Conservation (phyloP, 305 asterid genomes). For the Plantago coronopus region DNA sequence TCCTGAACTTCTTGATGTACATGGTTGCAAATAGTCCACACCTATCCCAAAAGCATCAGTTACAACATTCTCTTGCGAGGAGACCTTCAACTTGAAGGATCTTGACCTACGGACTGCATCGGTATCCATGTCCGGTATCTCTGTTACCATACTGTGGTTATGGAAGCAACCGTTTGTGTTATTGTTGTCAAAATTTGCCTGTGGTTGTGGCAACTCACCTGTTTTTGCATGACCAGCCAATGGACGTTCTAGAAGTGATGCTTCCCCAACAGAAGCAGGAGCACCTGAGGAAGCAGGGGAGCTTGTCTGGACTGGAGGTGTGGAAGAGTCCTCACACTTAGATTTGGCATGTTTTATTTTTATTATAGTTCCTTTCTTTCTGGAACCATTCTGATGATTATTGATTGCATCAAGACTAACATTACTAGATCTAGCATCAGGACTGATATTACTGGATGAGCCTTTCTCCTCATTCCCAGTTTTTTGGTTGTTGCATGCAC, state of each 20-base stretch:
- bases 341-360: constrained; percentile 53
- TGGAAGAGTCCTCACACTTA: constrained; percentile 33
- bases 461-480: constrained; percentile 30
- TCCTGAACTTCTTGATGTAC: constrained; percentile 49
- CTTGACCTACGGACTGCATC: constrained; percentile 73
- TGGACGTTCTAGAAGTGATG: constrained; percentile 22
- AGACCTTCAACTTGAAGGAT: constrained; percentile 55
- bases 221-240: constrained; percentile 28
- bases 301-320: constrained; percentile 21
- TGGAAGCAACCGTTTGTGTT: constrained; percentile 34
- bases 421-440: constrained; percentile 29
- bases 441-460: constrained; percentile 28
- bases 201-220: constrained; percentile 26
- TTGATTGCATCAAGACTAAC: constrained; percentile 25
- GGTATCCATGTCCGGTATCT: constrained; percentile 59
- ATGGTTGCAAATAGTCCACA: constrained; percentile 37
- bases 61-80: constrained; percentile 37
- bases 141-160: constrained; percentile 38
- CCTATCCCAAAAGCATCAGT: constrained; percentile 31
- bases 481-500: constrained; percentile 27
- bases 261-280: constrained; percentile 33
- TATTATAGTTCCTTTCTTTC: constrained; percentile 44
- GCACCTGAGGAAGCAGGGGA: constrained; percentile 25
- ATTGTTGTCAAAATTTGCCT: constrained; percentile 34
- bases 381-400: constrained; percentile 33